Base-by-base conservation (phyloP, 352 stramenopile genomes). In the Pseudoperonospora humuli region DNA sequence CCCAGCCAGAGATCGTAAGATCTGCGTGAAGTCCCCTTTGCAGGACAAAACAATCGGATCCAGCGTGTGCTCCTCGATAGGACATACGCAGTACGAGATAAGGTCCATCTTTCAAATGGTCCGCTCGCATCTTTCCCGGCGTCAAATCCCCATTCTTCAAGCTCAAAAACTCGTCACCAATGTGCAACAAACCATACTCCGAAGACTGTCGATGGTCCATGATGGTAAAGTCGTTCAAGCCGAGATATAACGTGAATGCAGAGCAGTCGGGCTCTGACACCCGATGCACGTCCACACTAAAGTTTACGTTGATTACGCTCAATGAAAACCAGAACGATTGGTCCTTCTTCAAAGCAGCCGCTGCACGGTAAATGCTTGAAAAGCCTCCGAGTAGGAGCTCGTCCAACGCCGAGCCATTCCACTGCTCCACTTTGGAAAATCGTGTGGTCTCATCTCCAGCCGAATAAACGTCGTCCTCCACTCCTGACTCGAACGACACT, bases 91-190 rank as follows among this genome's bases (percentile, higher is more conserved):
- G 25, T 0, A 58, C 53, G 11, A 88, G 45, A 24, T 83, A 88
- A 0, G 75, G 73, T 0, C 64, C 73, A 29, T 59, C 63, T 17
- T 69, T 70, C 9, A 84, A 50, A 39, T 76, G 72, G 18, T 89
- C 76, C 0, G 76, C 61, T n/a, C 64, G 66, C 34, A 93, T 73
- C 32, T 81, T 82, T 8, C 76, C 64, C 13, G 79, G 73, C 0
- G 65, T 80, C 26, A 94, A 54, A 7, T 80, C 39, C 1, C 81
- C 81, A 38, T 88, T 85, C 29, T 90, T 86, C 28, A 90, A 57
- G 13, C 52, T 79, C 21, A 94, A 56, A 54, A 94, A 94, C 14
- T 84, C 79, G 44, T 94, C 76, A 0, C 83, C 83, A 14, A 94
- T 50, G 45, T 94, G 80, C 8, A 94, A 56, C 5, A 94, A 45